phyloP scores from a whole-genome alignment of 176 grass and related monocot genomes.

The Panicum miliaceum region DNA sequence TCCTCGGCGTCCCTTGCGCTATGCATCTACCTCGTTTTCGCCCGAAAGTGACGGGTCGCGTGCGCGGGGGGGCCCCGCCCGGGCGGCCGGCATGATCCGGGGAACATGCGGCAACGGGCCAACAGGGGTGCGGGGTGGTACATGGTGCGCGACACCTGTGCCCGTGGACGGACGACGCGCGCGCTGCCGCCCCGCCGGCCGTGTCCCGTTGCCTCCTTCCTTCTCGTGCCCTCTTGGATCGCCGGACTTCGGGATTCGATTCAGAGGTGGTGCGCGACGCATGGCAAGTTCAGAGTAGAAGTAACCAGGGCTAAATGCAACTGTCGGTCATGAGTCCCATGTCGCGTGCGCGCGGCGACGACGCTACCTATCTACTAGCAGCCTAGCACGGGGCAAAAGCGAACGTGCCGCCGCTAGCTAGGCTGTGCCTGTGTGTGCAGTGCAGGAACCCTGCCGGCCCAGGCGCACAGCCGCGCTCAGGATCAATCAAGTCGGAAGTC shows the following conservation, averaged over 20 bases:
- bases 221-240: background rate
- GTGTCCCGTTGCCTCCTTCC: background rate
- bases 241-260: too few relatives aligned
- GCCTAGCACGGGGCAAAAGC: conserved; percentile 18
- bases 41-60: conserved; percentile 30
- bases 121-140: background rate
- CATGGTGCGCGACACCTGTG: background rate
- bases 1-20: too few relatives aligned
- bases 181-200: background rate
- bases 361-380: background rate
- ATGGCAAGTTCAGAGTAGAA: background rate
- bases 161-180: background rate
- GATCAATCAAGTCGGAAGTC: conserved; percentile 33
- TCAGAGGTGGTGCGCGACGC: too few relatives aligned
- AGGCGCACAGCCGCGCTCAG: background rate
- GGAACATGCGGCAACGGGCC: conserved; percentile 32
- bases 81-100: conserved; percentile 39
- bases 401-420: background rate
- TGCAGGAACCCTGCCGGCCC: background rate
- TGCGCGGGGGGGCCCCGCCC: background rate
- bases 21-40: conserved; percentile 23
- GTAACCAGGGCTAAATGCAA: too few relatives aligned
- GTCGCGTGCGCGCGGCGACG: background rate
- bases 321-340: background rate
- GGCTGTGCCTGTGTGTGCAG: too few relatives aligned